Conservation (phyloP, 305 asterid species). For the Ilex paraguariensis region DNA sequence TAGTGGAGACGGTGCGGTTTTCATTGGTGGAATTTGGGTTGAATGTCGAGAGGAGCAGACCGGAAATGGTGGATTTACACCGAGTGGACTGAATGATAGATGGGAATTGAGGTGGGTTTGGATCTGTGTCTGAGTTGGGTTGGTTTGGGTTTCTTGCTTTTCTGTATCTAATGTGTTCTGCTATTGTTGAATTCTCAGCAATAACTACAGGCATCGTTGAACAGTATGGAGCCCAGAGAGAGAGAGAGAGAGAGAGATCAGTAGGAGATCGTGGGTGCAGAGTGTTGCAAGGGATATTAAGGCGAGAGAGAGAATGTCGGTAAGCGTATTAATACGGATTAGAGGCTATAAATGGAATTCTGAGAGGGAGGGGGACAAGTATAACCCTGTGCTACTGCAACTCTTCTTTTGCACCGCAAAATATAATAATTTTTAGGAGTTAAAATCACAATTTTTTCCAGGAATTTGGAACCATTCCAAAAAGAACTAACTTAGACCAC, state of each 20-base stretch:
- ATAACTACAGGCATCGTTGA: conserved; percentile 16
- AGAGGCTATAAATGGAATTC: no score
- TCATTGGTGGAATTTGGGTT: conserved; percentile 8
- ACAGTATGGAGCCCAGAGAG: conserved; percentile 1
- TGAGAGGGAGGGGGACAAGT: no score
- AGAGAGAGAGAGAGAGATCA: background rate
- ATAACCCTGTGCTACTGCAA: no score
- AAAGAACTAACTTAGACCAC: no score
- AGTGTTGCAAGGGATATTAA: no score
- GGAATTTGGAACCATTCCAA: no score
- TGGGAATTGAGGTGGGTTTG: conserved; percentile 15
- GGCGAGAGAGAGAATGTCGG: no score
- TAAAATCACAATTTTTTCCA: no score
- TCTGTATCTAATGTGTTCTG: conserved; percentile 24
- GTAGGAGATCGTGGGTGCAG: no score
- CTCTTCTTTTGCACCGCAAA: no score
- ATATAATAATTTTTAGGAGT: no score
- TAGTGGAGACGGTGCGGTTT: conserved; percentile 7
- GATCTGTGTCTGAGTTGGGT: conserved; percentile 20
- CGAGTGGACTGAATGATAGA: conserved; percentile 17
- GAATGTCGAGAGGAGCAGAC: conserved; percentile 18
- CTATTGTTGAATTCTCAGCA: conserved; percentile 24
- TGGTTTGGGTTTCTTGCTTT: conserved; percentile 25
- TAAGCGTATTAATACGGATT: no score
- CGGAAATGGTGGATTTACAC: conserved; percentile 36